Evolutionary conservation across 768 basidiomycete genomes (phyloP).

Genomic region (Suillus brevipes): DNA sequence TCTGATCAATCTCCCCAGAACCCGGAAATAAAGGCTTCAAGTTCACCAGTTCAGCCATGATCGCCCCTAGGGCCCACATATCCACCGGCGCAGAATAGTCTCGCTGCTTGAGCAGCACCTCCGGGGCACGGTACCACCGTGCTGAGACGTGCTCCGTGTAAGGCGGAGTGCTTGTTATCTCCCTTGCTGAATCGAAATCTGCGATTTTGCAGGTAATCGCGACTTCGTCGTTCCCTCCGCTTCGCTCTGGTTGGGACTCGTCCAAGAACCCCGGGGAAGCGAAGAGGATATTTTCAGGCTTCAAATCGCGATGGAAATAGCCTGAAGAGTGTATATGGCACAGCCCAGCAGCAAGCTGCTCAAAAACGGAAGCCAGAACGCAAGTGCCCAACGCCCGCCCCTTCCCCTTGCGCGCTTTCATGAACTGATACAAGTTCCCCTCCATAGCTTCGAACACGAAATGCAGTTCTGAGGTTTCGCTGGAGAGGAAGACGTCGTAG

Average conservation of each 20-base stretch:
- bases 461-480: constrained; percentile 91
- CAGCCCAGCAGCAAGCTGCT: constrained; percentile 88
- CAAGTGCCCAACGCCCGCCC: constrained; percentile 93
- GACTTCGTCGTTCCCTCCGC: constrained; percentile 88
- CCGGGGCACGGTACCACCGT: constrained; percentile 99
- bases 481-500: constrained; percentile 97
- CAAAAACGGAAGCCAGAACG: constrained; percentile 91
- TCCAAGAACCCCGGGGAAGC: too few relatives aligned
- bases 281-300: constrained; percentile 97
- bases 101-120: constrained; percentile 86
- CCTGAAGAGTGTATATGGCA: constrained; percentile 90
- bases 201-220: constrained; percentile 97
- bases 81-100: constrained; percentile 98
- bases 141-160: constrained; percentile 99
- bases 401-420: constrained; percentile 93
- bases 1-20: constrained; percentile 88
- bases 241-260: constrained; percentile 58
- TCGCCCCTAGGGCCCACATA: constrained; percentile 99
- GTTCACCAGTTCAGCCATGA: constrained; percentile 95
- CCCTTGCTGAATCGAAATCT: constrained; percentile 94
- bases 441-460: constrained; percentile 99
- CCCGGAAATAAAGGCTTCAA: constrained; percentile 95
- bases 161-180: constrained; percentile 83
- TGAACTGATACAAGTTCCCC: constrained; percentile 98
- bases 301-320: constrained; percentile 99